Evolutionary conservation across 179 eudicot species (phyloP).

Genomic region (Actinidia chinensis): DNA sequence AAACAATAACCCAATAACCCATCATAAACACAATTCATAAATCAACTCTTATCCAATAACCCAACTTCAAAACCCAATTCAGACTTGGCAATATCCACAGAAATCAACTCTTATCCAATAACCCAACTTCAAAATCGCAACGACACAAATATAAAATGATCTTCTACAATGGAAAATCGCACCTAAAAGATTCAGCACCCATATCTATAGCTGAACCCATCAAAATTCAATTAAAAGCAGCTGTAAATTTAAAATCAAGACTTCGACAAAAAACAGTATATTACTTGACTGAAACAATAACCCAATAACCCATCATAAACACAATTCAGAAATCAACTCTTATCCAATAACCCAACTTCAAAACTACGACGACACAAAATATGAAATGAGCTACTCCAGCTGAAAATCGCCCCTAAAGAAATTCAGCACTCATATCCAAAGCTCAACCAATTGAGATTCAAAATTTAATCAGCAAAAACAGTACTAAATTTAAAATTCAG

Average conservation of each 20-base stretch:
- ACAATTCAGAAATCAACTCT: background rate
- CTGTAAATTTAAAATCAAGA: background rate
- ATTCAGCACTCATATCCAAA: too few relatives aligned
- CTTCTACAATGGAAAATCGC: too few relatives aligned
- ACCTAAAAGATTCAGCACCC: background rate
- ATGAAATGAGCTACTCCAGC: too few relatives aligned
- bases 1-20: conserved; percentile 8
- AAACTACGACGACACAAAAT: too few relatives aligned
- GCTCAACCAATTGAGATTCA: background rate
- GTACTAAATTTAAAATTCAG: background rate
- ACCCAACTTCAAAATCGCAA: too few relatives aligned
- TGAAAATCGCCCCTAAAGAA: too few relatives aligned
- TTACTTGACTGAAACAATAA: background rate
- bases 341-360: too few relatives aligned
- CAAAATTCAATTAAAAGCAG: background rate
- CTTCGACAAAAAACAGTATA: background rate
- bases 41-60: background rate
- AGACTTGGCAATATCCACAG: background rate
- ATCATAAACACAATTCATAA: background rate
- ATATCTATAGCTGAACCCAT: background rate
- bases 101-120: background rate
- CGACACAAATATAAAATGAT: too few relatives aligned
- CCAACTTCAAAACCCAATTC: background rate
- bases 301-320: background rate
- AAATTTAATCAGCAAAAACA: background rate